Percentiles rank a stretch among this genome's conserved stretches.
Conservation (phyloP, 2,329 filamentous ascomycete species). For the Cryphonectria carpinicola region DNA sequence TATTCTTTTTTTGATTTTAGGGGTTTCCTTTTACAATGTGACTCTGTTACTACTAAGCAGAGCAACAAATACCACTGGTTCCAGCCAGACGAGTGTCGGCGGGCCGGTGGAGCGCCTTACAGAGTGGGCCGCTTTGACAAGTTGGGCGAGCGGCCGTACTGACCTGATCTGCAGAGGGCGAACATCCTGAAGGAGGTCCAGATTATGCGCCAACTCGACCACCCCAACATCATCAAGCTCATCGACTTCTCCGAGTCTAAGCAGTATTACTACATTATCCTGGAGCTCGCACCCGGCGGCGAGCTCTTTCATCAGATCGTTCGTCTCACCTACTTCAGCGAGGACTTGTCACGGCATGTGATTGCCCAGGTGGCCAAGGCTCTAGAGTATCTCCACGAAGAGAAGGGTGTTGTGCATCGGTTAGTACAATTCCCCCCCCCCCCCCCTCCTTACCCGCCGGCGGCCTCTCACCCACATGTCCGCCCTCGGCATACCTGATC, state of each 20-base stretch:
- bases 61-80: slow-evolving; percentile 6
- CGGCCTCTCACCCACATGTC: background rate
- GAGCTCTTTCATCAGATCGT: slow-evolving; percentile 99
- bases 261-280: slow-evolving; percentile 96
- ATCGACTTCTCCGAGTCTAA: slow-evolving; percentile 91
- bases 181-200: slow-evolving; percentile 99
- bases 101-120: slow-evolving; percentile 4
- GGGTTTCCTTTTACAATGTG: slow-evolving; percentile 32
- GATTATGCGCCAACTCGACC: slow-evolving; percentile 96
- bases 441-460: too few species aligned
- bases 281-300: slow-evolving; percentile 92
- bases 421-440: slow-evolving; percentile 51
- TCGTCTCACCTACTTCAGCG: slow-evolving; percentile 96
- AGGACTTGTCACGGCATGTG: slow-evolving; percentile 91
- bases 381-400: slow-evolving; percentile 90
- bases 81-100: slow-evolving; percentile 33
- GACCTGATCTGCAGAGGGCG: slow-evolving; percentile 68
- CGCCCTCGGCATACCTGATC: too few species aligned
- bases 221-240: slow-evolving; percentile 93
- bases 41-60: background rate
- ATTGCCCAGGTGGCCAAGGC: slow-evolving; percentile 95
- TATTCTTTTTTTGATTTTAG: slow-evolving; percentile 38
- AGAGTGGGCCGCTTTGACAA: slow-evolving; percentile 16
- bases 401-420: slow-evolving; percentile 95
- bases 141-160: slow-evolving; percentile 28